phyloP scores from a whole-genome alignment of 176 grass and related monocot genomes.

The Coix lacrymajobi region DNA sequence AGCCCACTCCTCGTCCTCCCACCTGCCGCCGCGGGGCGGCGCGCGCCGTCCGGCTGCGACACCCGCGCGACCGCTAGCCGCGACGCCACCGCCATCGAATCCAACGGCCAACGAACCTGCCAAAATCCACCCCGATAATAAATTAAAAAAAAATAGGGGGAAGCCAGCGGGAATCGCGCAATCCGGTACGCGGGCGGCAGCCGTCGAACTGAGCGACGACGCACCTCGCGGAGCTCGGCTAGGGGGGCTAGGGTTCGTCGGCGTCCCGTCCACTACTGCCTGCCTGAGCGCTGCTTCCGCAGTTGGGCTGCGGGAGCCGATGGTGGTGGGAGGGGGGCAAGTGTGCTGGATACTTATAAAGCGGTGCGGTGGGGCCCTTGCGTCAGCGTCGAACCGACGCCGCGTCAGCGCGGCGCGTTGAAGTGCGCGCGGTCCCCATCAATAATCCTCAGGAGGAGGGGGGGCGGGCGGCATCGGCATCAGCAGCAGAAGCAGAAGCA shows the following conservation, averaged over 20 bases:
- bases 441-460: background rate
- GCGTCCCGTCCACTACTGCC: background rate
- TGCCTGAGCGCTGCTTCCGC: background rate
- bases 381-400: background rate
- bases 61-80: slow-evolving; percentile 40
- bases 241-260: background rate
- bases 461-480: background rate
- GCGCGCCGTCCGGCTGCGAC: background rate
- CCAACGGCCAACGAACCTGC: background rate
- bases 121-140: background rate
- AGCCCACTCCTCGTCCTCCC: background rate
- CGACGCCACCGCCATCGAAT: slow-evolving; percentile 46
- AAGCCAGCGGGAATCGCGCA: background rate
- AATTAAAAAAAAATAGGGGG: background rate
- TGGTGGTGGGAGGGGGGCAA: background rate
- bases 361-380: slow-evolving; percentile 4
- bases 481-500: background rate
- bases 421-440: slow-evolving; percentile 31
- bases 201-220: background rate
- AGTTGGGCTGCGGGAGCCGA: background rate
- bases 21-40: background rate
- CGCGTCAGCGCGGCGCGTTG: slow-evolving; percentile 17
- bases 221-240: background rate
- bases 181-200: background rate
- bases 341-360: slow-evolving; percentile 16